Evolutionary conservation across 805 yeast species (phyloP), one percentile per base, ranked within the genome.

Genomic region (Blastobotrys parvus): DNA sequence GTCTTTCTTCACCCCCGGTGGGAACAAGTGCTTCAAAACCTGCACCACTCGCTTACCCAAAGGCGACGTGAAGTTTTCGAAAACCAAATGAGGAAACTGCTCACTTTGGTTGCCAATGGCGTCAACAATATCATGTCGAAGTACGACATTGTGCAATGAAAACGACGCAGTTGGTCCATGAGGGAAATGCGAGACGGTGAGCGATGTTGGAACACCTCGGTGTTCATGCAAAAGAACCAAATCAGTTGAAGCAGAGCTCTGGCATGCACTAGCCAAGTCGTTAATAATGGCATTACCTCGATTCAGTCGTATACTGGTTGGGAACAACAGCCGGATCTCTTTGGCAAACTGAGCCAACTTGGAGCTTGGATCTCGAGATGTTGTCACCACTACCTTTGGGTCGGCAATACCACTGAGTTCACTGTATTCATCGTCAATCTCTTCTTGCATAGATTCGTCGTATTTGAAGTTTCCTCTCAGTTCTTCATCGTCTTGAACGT

Each of bases 131-230:
- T 92, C 99, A 62, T 92, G 99, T 62, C 97, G 80, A 45, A 92
- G 69, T 20, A 86, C 88, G 42, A 92, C 97, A 57, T 92, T 92
- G 64, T 92, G 97, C 45, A 92, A 68, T 8, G 97, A 85, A 70
- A 92, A 92, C 37, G 84, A 81, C 27, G 92, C 94, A 2, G 97
- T 84, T 16, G 98, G 99, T 0, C 99, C 99, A 60, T 92, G 95
- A 3, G 98, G 99, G 62, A 92, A 84, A 69, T 92, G 99, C 27
- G 92, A 81, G 21, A 92, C 68, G 1, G 97, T 90, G 46, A 92
- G 57, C 1, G 96, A 85, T 0, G 96, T 89, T 41, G 99, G 99
- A 0, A 86, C 90, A 75, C 99, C 99, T 65, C 99, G 75, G 64
- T 92, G 98, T 61, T 92, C 99, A 61, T 92, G 97, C 18, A 92